phyloP scores from a whole-genome alignment of 345 rosid genomes.

The Brassica rapa region DNA sequence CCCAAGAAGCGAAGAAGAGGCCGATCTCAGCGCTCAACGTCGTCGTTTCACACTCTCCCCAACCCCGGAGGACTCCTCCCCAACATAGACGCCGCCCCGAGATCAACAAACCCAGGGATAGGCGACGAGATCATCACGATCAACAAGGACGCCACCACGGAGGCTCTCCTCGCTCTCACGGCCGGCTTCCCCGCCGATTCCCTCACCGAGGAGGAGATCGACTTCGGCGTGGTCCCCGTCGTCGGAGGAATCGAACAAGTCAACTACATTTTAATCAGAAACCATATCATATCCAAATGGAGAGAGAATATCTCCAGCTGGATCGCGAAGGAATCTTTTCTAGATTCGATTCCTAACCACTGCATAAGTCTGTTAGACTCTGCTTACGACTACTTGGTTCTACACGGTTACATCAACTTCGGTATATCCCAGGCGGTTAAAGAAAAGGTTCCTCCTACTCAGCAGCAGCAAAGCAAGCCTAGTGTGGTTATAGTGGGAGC shows the following conservation, averaged over 20 bases:
- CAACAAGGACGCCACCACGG: constrained; percentile 84
- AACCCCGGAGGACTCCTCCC: constrained; percentile 5
- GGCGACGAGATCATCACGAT: constrained; percentile 90
- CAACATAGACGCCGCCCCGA: constrained; percentile 17
- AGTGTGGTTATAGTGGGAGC: constrained; percentile 81
- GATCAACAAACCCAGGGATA: constrained; percentile 40
- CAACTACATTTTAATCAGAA: constrained; percentile 85
- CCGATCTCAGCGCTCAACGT: constrained; percentile 65
- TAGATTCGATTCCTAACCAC: constrained; percentile 67
- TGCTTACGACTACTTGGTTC: constrained; percentile 74
- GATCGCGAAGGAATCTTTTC: constrained; percentile 75
- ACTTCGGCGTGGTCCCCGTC: constrained; percentile 72
- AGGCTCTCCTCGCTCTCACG: constrained; percentile 82
- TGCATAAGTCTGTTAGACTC: constrained; percentile 70
- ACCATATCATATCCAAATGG: constrained; percentile 87
- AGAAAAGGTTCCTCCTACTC: constrained; percentile 52
- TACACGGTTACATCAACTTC: constrained; percentile 82
- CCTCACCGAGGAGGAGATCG: constrained; percentile 85
- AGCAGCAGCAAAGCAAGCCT: constrained; percentile 53
- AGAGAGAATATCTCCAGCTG: constrained; percentile 71
- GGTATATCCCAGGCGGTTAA: constrained; percentile 79
- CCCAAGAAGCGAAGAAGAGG: constrained; percentile 91
- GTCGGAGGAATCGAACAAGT: constrained; percentile 96
- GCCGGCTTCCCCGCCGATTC: constrained; percentile 97
- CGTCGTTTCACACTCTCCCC: constrained; percentile 47